These are phyloP conservation scores for Bipolaris oryzae DNA, from an alignment of 2,329 filamentous ascomycete genomes.

Conservation along the genomic window DNA sequence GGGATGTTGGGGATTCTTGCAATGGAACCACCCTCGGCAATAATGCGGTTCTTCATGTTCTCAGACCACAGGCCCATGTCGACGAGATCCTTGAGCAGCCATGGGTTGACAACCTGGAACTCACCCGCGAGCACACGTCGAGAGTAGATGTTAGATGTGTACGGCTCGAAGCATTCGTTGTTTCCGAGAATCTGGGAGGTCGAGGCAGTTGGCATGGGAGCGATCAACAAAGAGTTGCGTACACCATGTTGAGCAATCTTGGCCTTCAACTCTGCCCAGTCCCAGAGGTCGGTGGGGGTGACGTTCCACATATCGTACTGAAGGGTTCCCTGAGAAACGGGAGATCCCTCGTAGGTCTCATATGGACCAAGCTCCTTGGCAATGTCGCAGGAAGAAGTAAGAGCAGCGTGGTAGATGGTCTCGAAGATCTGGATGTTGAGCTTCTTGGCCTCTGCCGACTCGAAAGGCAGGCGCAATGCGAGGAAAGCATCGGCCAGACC, in stretches of 20 bases:
- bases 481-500: slow-evolving; percentile 98
- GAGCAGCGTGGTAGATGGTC: slow-evolving; percentile 95
- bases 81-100: slow-evolving; percentile 96
- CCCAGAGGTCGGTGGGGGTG: slow-evolving; percentile 92
- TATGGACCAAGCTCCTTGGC: slow-evolving; percentile 85
- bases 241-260: slow-evolving; percentile 92
- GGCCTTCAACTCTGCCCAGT: slow-evolving; percentile 87
- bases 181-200: slow-evolving; percentile 98
- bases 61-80: slow-evolving; percentile 98
- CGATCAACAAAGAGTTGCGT: slow-evolving; percentile 92
- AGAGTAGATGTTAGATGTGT: slow-evolving; percentile 99
- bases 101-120: slow-evolving; percentile 99
- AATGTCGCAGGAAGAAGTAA: slow-evolving; percentile 86
- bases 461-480: slow-evolving; percentile 93
- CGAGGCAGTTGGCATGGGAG: slow-evolving; percentile 96
- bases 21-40: slow-evolving; percentile 92
- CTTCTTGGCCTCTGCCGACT: slow-evolving; percentile 90
- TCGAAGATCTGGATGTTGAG: slow-evolving; percentile 99
- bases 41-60: slow-evolving; percentile 99
- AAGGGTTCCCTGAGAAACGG: slow-evolving; percentile 91
- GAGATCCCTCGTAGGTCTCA: slow-evolving; percentile 88
- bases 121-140: slow-evolving; percentile 96
- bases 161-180: slow-evolving; percentile 99
- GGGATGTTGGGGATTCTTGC: slow-evolving; percentile 98
- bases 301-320: slow-evolving; percentile 99